phyloP scores from a whole-genome alignment of 176 grass and related monocot genomes.

The Carex cristatella region DNA sequence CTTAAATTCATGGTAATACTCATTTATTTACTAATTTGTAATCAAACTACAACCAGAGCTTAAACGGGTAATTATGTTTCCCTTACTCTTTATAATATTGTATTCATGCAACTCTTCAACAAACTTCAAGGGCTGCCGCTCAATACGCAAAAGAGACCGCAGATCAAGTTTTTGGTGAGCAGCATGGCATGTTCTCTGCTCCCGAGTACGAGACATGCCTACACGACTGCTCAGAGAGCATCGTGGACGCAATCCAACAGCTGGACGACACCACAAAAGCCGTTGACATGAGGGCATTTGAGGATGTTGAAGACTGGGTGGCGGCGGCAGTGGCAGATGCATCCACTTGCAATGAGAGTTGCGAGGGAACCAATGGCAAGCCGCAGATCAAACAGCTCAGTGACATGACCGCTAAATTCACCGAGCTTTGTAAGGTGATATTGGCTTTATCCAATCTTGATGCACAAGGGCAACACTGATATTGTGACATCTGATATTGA shows the following conservation, averaged over 20 bases:
- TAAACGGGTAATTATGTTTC: background rate
- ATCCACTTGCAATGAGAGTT: conserved; percentile 30
- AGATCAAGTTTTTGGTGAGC: conserved; percentile 17
- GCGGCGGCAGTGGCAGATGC: conserved; percentile 33
- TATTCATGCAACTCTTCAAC: background rate
- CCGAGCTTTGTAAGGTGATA: conserved; percentile 35
- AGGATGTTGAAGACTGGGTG: conserved; percentile 26
- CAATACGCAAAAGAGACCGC: conserved; percentile 19
- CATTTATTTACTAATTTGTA: background rate
- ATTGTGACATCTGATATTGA: background rate
- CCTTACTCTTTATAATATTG: background rate
- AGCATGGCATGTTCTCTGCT: background rate
- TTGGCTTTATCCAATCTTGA: conserved; percentile 29
- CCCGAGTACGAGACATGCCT: conserved; percentile 32
- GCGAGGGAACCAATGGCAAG: conserved; percentile 16
- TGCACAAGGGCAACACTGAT: conserved; percentile 5
- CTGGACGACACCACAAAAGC: conserved; percentile 41
- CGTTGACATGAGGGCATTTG: conserved; percentile 19
- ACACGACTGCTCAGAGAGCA: conserved; percentile 37
- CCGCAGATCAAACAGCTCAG: conserved; percentile 26
- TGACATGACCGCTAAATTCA: conserved; percentile 22
- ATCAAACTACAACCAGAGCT: background rate
- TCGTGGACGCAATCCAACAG: conserved; percentile 36
- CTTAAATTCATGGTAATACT: background rate
- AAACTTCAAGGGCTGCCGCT: conserved; percentile 19